Evolutionary conservation across 768 basidiomycete species (phyloP), one percentile per base, ranked within the genome.

Genomic region (Tricholoma sp.): DNA sequence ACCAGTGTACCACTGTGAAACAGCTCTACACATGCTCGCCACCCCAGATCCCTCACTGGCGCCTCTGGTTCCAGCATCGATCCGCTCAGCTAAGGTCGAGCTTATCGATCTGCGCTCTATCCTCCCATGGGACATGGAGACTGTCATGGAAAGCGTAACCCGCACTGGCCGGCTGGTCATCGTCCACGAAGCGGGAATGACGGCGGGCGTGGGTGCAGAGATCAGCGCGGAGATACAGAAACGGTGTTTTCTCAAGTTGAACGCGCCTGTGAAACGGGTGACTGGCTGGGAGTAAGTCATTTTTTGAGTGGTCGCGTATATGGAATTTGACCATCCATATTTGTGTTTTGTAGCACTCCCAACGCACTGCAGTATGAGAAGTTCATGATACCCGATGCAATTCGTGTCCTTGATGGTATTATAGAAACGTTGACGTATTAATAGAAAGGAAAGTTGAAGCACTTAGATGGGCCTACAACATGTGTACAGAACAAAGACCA

Each of bases 261-360:
- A 91, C 55, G 94, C 94, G 7, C 94, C 94, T 0, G 88, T 98
- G 21, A 88, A 81, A 65, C 76, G 94, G 39, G 83, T 98, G 16
- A 84, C 90, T 2, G 92, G 91, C 27, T 98, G 95, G 95, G 94
- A 97, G 94, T 95, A 65, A 81, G 94, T 86, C 6, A 8, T 24
- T 54, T 5, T n/a, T 47, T 46, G 27, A 31, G 56, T 52, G 8
- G 12, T 10, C 22, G 19, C n/a, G 4, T 55, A 60, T 47, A 41
- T 29, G 8, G 45, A 47, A 60, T 16, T 56, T 52, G 16, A n/a
- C 47, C 35, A 9, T 37, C 53, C 39, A 53, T 35, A 18, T 37
- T 24, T 16, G n/a, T 56, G 27, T 32, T 54, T 45, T 46, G 37
- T 55, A 94, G 91, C 62, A 83, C 86, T n/a, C 94, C 94, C 2